A percentile compares a stretch with the other conserved stretches of the same genome.
phyloP scores from a whole-genome alignment of 1,284 basidiomycete species.

The Chiua sp. region DNA sequence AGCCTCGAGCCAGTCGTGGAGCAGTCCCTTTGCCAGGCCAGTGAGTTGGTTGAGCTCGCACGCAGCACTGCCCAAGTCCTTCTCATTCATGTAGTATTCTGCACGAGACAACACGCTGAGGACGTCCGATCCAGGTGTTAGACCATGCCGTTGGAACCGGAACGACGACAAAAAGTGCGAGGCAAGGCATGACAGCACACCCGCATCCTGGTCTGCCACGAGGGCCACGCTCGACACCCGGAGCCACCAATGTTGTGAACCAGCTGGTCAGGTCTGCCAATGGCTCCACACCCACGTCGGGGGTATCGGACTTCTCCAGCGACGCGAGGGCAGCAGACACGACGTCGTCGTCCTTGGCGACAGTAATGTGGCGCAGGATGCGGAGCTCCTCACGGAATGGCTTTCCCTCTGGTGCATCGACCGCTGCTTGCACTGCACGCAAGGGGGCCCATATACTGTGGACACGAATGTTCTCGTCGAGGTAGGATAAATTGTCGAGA shows the following conservation, averaged over 20 bases:
- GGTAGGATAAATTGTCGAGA: too few species aligned
- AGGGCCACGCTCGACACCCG: constrained; percentile 90
- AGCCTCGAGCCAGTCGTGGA: constrained; percentile 93
- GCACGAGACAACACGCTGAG: constrained; percentile 88
- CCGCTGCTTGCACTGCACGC: too few species aligned
- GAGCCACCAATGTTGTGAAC: constrained; percentile 88
- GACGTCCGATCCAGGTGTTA: constrained; percentile 84
- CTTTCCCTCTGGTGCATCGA: constrained; percentile 23
- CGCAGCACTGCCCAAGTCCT: constrained; percentile 91
- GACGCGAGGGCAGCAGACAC: constrained; percentile 72
- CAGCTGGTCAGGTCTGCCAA: constrained; percentile 88
- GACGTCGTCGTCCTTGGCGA: constrained; percentile 72
- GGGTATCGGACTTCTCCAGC: constrained; percentile 77
- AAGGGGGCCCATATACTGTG: too few species aligned
- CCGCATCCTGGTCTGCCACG: constrained; percentile 89
- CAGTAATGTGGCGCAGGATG: constrained; percentile 76
- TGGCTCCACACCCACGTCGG: constrained; percentile 90
- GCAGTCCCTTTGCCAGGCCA: constrained; percentile 84
- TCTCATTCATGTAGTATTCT: constrained; percentile 90
- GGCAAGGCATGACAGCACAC: constrained; percentile 87
- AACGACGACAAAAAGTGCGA: constrained; percentile 80
- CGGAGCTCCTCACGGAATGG: constrained; percentile 51
- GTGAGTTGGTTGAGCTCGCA: constrained; percentile 92
- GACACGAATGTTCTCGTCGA: too few species aligned
- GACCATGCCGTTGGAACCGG: constrained; percentile 78